Evolutionary conservation across 805 yeast genomes (phyloP).

Genomic region (Blastobotrys chiropterorum): DNA sequence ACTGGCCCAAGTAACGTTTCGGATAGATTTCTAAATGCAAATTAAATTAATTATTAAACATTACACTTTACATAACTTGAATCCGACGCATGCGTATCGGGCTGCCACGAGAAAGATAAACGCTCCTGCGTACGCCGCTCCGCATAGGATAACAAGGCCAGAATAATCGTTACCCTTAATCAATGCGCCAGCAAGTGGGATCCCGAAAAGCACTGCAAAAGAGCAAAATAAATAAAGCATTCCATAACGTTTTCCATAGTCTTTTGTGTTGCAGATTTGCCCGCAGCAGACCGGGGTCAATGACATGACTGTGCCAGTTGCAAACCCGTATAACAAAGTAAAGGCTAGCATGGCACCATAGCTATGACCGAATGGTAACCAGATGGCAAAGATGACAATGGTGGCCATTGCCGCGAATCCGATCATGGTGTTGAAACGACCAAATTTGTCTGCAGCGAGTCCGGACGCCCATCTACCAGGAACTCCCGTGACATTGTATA

Average conservation of each 20-base stretch:
- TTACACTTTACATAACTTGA: conserved; percentile 6
- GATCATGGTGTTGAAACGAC: conserved; percentile 48
- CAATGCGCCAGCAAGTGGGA: conserved; percentile 47
- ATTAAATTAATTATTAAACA: background rate
- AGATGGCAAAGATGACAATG: conserved; percentile 32
- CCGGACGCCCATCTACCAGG: conserved; percentile 44
- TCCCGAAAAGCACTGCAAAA: conserved; percentile 40
- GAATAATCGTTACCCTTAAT: conserved; percentile 23
- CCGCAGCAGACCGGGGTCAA: conserved; percentile 56
- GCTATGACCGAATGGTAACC: conserved; percentile 40
- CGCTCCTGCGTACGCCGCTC: conserved; percentile 5
- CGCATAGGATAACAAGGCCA: conserved; percentile 8
- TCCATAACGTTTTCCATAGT: conserved; percentile 51
- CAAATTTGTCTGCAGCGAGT: conserved; percentile 39
- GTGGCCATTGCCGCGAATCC: conserved; percentile 31
- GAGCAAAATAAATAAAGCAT: conserved; percentile 55
- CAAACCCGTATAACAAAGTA: conserved; percentile 47
- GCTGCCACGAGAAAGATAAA: conserved; percentile 3
- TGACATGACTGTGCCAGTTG: conserved; percentile 51
- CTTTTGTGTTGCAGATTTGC: conserved; percentile 48
- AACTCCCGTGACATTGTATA: conserved; percentile 37
- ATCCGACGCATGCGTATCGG: conserved; percentile 8
- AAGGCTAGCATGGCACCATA: conserved; percentile 38
- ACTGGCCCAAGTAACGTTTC: too few relatives aligned
- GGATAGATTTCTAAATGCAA: too few relatives aligned